Percentiles rank a stretch among this genome's conserved stretches.
These are phyloP conservation scores for Brachypodium distachyon DNA, from an alignment of 202 grass and related monocot species.

Conservation along the genomic window DNA sequence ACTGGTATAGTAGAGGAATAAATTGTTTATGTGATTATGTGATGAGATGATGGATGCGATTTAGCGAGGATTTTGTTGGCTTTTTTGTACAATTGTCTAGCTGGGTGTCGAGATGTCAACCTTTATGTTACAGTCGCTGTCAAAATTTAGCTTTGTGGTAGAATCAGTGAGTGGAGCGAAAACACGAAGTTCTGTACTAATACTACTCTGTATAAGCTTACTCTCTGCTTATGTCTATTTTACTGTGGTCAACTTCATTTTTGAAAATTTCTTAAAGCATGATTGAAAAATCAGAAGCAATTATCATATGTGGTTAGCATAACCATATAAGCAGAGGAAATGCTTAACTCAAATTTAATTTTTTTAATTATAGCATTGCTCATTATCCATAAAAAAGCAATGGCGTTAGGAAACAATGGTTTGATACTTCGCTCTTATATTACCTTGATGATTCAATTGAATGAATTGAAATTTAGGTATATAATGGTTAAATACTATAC, in stretches of 20 bases:
- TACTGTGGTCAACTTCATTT: neutral
- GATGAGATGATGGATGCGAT: neutral
- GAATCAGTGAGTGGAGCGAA: neutral
- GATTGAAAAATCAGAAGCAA: too few species aligned
- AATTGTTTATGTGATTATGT: neutral
- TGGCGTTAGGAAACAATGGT: neutral
- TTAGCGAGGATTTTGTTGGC: neutral
- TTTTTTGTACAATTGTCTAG: neutral
- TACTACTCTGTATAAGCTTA: neutral
- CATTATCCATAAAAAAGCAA: neutral
- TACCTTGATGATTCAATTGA: constrained; percentile 3
- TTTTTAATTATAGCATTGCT: neutral
- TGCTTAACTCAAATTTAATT: neutral
- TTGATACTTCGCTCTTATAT: neutral
- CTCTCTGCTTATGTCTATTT: neutral
- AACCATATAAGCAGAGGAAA: neutral
- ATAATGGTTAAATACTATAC: neutral
- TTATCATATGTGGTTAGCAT: neutral
- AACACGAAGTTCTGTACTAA: neutral
- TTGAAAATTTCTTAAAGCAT: neutral
- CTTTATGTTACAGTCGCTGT: neutral
- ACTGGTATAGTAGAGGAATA: neutral
- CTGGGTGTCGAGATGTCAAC: neutral
- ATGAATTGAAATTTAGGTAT: neutral
- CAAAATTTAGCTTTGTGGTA: neutral